Evolutionary conservation across 202 grass and related monocot genomes (phyloP), one percentile per base, ranked within the genome.

Genomic region (Saccharum hybrid): DNA sequence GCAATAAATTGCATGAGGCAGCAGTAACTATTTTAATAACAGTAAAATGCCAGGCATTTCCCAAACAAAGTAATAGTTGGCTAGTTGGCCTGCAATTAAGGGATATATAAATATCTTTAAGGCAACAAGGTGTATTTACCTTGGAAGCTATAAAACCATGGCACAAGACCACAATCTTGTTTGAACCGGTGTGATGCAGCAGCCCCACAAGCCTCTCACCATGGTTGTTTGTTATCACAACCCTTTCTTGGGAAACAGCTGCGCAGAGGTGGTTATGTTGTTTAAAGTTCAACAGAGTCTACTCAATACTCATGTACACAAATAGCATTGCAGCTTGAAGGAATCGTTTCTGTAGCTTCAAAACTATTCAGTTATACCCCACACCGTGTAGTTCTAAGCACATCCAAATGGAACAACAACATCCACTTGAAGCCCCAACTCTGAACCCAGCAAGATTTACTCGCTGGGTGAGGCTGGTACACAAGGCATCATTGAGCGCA

Each of bases 101-200:
- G 10, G 13, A 65, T 34, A 40, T 46, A 31, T 72, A 28, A 15
- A 72, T 48, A 72, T 51, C 14, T 16, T 72, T 26, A 33, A 72
- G 43, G 26, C 26, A 45, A 18, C 70, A 33, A 43, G 23, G 43
- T 34, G 3, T 31, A 72, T 72, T 48, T 26, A 94, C 92, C 92
- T 94, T 94, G 49, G 87, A 61, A 65, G 83, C 78, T 57, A 70
- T 91, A 62, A 94, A 94, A 11, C 92, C 92, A 84, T 94, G 92
- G 75, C 92, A 92, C 63, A 94, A 22, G 71, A 94, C 81, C 11
- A 94, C 87, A 71, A 94, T 72, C 79, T 88, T 90, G 34, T 79
- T 77, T 2, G 82, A 86, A 49, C 57, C 85, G 37, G 79, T 83
- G 21, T 88, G 54, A 83, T 94, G 90, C 51, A 94, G 68, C 46